Base-by-base conservation (phyloP, 306 rosid genomes). In the Prunus mongolica region DNA sequence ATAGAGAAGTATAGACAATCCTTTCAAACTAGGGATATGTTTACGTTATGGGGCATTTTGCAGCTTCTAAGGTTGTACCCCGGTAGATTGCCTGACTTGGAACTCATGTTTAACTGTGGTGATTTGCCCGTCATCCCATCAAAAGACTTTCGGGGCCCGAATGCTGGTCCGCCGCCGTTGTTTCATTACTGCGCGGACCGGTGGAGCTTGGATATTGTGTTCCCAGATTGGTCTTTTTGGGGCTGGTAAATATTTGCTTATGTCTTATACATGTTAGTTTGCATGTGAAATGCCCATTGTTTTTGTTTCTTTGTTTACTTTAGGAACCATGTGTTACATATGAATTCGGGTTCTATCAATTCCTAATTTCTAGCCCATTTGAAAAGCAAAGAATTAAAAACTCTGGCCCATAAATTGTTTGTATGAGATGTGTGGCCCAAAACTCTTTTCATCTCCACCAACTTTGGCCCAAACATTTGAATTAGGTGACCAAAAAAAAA, bases 201-300 rank as follows among this genome's bases (percentile, higher is more conserved):
- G 0, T 12, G 61, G 68, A 91, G 88, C 66, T 82, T 83, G n/a
- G 98, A 88, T 16, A 88, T 91, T 71, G 94, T 94, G 0, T 94
- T 94, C 50, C 97, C 98, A 1, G 97, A 94, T 90, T 94, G 98
- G 98, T 91, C 97, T 74, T 94, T 94, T 57, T 94, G 98, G 98
- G 98, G 98, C 76, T 94, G 97, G 96, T 93, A 86, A 74, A 64
- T 30, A 7, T 22, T 34, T 27, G 16, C 69, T 27, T 47, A 2
- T 27, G 11, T 65, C 46, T n/a, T 61, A 24, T 46, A 41, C n/a
- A 0, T 10, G 8, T 34, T 58, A n/a, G 22, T 72, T 55, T 56
- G 52, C 54, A 38, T 55, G 65, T 24, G 24, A 24, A 24, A 24
- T 24, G 24, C 24, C 24, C 24, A 0, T 24, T 71, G 74, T 32